Percentiles rank a stretch among this genome's conserved stretches.
Conservation (phyloP, 768 basidiomycete species). For the Rhodotorula kratochvilovae region DNA sequence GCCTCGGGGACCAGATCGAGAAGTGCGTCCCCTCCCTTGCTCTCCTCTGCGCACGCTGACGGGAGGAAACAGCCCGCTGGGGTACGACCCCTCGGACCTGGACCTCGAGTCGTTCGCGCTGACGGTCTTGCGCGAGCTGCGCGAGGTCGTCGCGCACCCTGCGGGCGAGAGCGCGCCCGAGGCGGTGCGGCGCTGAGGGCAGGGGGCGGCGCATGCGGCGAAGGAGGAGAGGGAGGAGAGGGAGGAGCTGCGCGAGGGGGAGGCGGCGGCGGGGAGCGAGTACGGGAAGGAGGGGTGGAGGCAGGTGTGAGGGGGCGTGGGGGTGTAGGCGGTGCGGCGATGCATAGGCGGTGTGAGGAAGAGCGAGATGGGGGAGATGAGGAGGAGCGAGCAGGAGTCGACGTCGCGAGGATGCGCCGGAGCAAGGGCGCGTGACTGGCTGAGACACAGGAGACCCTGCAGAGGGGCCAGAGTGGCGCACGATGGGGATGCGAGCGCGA, state of each 20-base stretch:
- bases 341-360: no score
- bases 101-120: not conserved
- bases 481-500: no score
- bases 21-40: not conserved
- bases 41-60: not conserved
- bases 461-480: no score
- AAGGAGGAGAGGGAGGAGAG: not conserved
- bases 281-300: not conserved
- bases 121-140: not conserved
- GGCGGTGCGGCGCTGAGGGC: not conserved
- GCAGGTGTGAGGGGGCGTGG: not conserved
- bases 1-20: slow-evolving; percentile 6
- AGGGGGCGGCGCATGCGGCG: not conserved
- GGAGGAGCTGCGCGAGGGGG: not conserved
- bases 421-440: no score
- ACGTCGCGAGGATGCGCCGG: no score
- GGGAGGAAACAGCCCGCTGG: not conserved
- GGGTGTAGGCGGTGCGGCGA: not conserved
- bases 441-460: no score
- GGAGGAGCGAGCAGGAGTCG: no score
- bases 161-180: not conserved
- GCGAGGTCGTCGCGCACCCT: not conserved
- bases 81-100: not conserved
- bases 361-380: no score
- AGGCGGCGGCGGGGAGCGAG: no score